These are phyloP conservation scores for Emergomyces orientalis DNA, from an alignment of 2,329 filamentous ascomycete species.

Conservation along the genomic window DNA sequence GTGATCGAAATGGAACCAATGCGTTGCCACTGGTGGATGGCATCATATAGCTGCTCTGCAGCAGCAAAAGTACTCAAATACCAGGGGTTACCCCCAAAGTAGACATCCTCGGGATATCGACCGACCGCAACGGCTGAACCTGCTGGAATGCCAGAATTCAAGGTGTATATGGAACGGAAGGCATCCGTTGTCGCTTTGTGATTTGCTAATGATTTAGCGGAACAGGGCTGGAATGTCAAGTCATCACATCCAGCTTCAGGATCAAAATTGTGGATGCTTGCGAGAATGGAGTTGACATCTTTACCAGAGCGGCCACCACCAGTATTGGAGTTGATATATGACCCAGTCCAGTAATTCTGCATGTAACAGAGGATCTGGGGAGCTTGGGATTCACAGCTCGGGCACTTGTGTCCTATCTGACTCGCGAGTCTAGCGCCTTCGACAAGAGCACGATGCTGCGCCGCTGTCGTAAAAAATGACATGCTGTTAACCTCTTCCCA, in stretches of 20 bases:
- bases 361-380: conserved; percentile 64
- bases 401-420: conserved; percentile 52
- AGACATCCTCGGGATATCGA: conserved; percentile 62
- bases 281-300: conserved; percentile 62
- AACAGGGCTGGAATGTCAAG: conserved; percentile 68
- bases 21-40: conserved; percentile 60
- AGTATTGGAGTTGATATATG: conserved; percentile 61
- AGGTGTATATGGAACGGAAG: conserved; percentile 59
- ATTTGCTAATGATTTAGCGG: conserved; percentile 56
- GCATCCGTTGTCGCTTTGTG: conserved; percentile 67
- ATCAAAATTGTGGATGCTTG: conserved; percentile 61
- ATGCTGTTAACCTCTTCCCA: conserved; percentile 71
- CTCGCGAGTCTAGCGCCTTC: conserved; percentile 55
- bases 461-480: conserved; percentile 67
- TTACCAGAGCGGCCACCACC: conserved; percentile 55
- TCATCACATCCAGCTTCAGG: conserved; percentile 56
- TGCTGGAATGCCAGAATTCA: conserved; percentile 57
- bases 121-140: conserved; percentile 55
- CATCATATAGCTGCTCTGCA: conserved; percentile 70
- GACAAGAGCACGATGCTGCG: conserved; percentile 54
- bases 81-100: conserved; percentile 73
- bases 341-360: conserved; percentile 62
- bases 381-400: conserved; percentile 53
- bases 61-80: conserved; percentile 65
- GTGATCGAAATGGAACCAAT: conserved; percentile 57